phyloP scores from a whole-genome alignment of 129 eudicot genomes.

The Flaveria linearis region DNA sequence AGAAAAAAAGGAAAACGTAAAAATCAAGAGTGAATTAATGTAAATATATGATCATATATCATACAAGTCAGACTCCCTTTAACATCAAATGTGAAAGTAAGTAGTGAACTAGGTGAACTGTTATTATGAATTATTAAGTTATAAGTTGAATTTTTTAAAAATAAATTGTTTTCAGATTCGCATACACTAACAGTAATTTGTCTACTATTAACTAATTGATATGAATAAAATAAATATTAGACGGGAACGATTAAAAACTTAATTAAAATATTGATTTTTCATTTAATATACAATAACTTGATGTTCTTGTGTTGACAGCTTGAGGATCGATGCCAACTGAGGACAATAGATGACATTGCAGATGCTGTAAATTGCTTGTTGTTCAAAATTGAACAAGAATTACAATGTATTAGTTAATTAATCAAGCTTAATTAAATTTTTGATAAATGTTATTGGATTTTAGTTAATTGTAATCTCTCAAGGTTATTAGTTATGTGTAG shows the following conservation, averaged over 20 bases:
- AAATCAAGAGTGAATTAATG: no score
- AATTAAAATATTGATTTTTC: neutral
- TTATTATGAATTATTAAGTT: no score
- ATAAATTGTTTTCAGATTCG: no score
- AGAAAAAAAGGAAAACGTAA: no score
- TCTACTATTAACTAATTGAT: no score
- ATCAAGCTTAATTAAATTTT: neutral
- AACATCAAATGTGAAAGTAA: no score
- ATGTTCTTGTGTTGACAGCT: slow-evolving; percentile 37
- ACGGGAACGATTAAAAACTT: neutral
- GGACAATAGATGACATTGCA: slow-evolving; percentile 68
- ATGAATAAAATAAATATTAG: no score
- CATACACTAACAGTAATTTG: no score
- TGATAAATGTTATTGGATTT: slow-evolving; percentile 20
- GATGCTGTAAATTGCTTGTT: slow-evolving; percentile 56
- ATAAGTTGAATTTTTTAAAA: no score
- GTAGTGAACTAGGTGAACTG: no score
- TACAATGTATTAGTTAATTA: slow-evolving; percentile 35
- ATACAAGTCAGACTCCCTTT: no score
- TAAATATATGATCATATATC: no score
- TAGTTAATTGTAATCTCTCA: slow-evolving; percentile 5
- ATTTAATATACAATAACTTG: neutral
- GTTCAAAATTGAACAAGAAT: slow-evolving; percentile 56
- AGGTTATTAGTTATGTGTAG: neutral
- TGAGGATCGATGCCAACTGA: slow-evolving; percentile 69